phyloP scores from a whole-genome alignment of 352 stramenopile species.

The Pythium chondricola region DNA sequence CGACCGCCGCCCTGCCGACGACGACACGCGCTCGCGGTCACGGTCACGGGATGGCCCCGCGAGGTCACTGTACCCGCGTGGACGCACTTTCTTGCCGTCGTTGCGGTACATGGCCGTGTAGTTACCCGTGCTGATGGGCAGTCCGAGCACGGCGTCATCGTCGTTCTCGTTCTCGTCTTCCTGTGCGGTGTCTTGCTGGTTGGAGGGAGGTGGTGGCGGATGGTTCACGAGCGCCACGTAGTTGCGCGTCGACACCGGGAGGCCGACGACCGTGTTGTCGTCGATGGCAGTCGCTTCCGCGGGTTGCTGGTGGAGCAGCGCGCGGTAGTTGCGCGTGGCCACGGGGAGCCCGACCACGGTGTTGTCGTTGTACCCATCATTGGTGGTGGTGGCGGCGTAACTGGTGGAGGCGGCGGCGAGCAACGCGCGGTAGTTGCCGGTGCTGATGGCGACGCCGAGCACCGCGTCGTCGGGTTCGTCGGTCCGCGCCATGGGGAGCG shows the following conservation, averaged over 20 bases:
- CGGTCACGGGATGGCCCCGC: conserved; percentile 17
- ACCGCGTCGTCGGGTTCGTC: conserved; percentile 17
- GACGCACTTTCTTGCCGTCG: conserved; percentile 12
- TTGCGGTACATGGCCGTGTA: conserved; percentile 33
- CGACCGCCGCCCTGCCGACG: conserved; percentile 6
- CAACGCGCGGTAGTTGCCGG: conserved; percentile 55
- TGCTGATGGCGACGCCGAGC: conserved; percentile 52
- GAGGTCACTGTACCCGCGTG: conserved; percentile 56
- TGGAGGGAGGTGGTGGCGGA: neutral
- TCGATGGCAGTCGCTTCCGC: neutral
- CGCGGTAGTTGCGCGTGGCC: conserved; percentile 17
- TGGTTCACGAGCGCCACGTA: conserved; percentile 21
- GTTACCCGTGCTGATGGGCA: conserved; percentile 59
- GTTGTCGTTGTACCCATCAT: conserved; percentile 5
- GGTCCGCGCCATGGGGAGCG: conserved; percentile 9
- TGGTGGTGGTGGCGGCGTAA: neutral
- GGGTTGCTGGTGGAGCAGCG: neutral
- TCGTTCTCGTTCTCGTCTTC: conserved; percentile 12
- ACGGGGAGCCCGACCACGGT: conserved; percentile 36
- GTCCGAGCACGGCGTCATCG: conserved; percentile 38
- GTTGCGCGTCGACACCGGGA: conserved; percentile 31
- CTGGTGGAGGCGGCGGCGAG: conserved; percentile 12
- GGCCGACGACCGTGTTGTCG: conserved; percentile 19
- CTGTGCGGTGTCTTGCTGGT: conserved; percentile 1
- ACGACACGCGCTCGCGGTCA: conserved; percentile 28